Percentiles rank a stretch among this genome's conserved stretches.
These are phyloP conservation scores for Aspergillus calidoustus DNA, from an alignment of 2,329 filamentous ascomycete genomes.

Conservation along the genomic window DNA sequence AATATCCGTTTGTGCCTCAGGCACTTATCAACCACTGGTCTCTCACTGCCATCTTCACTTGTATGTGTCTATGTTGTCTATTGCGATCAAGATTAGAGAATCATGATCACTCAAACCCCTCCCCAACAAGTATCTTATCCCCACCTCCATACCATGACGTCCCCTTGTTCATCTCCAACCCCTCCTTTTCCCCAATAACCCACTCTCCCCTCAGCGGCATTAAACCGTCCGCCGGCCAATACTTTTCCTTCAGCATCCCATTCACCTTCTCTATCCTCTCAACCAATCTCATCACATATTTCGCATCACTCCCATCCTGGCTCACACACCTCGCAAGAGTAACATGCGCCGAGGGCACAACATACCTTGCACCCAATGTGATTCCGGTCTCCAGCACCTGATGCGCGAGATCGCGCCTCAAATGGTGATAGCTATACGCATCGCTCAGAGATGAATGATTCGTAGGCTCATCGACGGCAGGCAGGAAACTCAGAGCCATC, in stretches of 20 bases:
- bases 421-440: constrained; percentile 84
- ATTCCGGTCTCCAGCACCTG: constrained; percentile 66
- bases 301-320: constrained; percentile 62
- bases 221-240: constrained; percentile 63
- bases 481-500: constrained; percentile 84
- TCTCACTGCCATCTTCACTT: background rate
- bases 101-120: constrained; percentile 47
- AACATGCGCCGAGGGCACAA: constrained; percentile 87
- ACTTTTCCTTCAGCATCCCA: constrained; percentile 69
- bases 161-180: constrained; percentile 75
- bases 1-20: constrained; percentile 11
- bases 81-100: background rate
- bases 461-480: constrained; percentile 67
- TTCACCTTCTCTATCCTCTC: constrained; percentile 77
- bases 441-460: constrained; percentile 54
- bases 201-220: constrained; percentile 68
- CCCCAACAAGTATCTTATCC: constrained; percentile 64
- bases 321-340: constrained; percentile 82
- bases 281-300: constrained; percentile 68
- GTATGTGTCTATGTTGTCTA: background rate
- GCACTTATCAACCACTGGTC: background rate
- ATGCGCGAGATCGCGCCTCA: constrained; percentile 77
- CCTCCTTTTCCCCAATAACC: constrained; percentile 84
- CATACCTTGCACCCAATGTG: constrained; percentile 77
- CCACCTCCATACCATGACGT: constrained; percentile 87